Base-by-base conservation (phyloP, 495 filamentous ascomycete species). In the Massariosphaeria phaeospora region DNA sequence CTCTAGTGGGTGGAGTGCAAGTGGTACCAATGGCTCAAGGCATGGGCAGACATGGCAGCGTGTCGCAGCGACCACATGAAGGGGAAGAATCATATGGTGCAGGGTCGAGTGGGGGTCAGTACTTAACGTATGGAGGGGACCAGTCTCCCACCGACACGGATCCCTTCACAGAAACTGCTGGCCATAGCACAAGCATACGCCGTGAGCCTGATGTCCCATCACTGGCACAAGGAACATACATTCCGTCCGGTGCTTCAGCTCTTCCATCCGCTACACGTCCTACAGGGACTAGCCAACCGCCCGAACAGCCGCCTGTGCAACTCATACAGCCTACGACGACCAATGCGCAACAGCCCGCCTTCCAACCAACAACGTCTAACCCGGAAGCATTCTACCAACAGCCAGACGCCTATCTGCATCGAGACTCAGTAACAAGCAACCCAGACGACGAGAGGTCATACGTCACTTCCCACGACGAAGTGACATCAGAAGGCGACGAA, bases 11-110 rank as follows among this genome's bases (percentile, higher is more conserved):
- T 38, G 94, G 91, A 15, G 89, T 96, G 20, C 89, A 96, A 63
- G 93, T 98, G n/a, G 85, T 96, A 24, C 93, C 94, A 2, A 95
- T 94, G 86, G 84, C 86, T 30, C 83, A 84, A 52, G 87, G 86
- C 13, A 76, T 83, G 6, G 84, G 79, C 58, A 79, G 89, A 43
- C 81, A 84, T 50, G 76, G 70, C 33, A 83, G 79, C 56, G 65
- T 61, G 8, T 61, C 66, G 6, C 63, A 71, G 20, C 58, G 69
- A 23, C 57, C 67, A 7, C 44, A 49, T 2, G 66, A 64, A 0
- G 70, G 71, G 12, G 76, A 66, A 21, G 67, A 63, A 29, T 40
- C 29, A 21, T 55, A 58, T 35, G 33, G 41, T 31, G 55, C 46
- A 35, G 36, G 21, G 24, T 38, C 46, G 10, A 52, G 50, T 26